Conservation (phyloP, 257 asterid species). For the Craterostigma plantagineum region DNA sequence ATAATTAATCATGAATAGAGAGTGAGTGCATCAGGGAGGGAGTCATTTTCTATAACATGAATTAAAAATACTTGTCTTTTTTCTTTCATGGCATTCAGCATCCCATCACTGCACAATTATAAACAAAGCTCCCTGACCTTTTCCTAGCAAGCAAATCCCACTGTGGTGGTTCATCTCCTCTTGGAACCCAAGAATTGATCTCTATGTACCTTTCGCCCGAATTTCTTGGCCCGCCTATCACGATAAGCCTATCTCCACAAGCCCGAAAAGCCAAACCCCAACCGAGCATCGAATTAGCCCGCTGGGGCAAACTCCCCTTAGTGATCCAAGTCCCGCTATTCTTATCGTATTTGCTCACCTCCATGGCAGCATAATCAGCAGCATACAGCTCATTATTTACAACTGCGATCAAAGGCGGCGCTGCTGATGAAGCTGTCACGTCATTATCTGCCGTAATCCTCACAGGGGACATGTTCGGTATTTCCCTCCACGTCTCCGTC, state of each 20-base stretch:
- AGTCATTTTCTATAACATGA: conserved; percentile 21
- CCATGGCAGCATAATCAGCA: conserved; percentile 55
- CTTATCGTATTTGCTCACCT: conserved; percentile 46
- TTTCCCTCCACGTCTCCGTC: conserved; percentile 38
- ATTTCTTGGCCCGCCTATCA: conserved; percentile 82
- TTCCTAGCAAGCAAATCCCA: conserved; percentile 84
- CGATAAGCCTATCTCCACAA: conserved; percentile 60
- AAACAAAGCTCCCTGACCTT: conserved; percentile 67
- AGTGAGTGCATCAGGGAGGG: conserved; percentile 41
- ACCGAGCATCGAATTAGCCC: conserved; percentile 54
- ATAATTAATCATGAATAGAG: conserved; percentile 18
- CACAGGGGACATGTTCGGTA: conserved; percentile 56
- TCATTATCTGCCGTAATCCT: conserved; percentile 16
- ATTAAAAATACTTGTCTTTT: neutral
- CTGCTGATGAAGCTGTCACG: conserved; percentile 36
- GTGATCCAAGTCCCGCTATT: conserved; percentile 25
- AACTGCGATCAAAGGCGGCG: conserved; percentile 81
- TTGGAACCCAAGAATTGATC: conserved; percentile 64
- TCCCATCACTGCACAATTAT: conserved; percentile 98
- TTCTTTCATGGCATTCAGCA: conserved; percentile 34
- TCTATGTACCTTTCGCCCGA: conserved; percentile 47
- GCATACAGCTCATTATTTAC: conserved; percentile 63
- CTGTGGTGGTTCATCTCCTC: conserved; percentile 31
- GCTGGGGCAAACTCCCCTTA: conserved; percentile 52
- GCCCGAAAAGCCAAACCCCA: conserved; percentile 95